Conservation (phyloP, 805 yeast genomes). For the Nakazawaea anatomiae region DNA sequence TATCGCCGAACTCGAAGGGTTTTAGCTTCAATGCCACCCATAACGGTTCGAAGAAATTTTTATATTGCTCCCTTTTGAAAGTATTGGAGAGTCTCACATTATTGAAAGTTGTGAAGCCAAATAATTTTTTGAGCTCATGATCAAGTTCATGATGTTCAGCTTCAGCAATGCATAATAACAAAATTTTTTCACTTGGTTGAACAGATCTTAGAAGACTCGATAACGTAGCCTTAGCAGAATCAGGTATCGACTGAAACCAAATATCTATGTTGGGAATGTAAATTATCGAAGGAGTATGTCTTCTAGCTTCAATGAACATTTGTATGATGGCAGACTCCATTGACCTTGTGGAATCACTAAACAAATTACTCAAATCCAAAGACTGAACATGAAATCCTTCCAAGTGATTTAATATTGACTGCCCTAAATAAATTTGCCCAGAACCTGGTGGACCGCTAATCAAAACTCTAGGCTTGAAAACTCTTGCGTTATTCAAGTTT, state of each 20-base stretch:
- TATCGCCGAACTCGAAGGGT: constrained; percentile 68
- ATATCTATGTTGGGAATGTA: constrained; percentile 78
- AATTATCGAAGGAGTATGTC: constrained; percentile 84
- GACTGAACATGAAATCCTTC: constrained; percentile 91
- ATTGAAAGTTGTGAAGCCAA: constrained; percentile 51
- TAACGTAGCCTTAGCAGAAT: constrained; percentile 66
- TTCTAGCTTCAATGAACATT: constrained; percentile 76
- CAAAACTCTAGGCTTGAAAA: constrained; percentile 76
- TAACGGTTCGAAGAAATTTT: constrained; percentile 48
- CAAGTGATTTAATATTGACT: constrained; percentile 73
- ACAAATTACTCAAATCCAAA: constrained; percentile 71
- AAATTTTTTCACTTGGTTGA: constrained; percentile 63
- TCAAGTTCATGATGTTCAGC: constrained; percentile 23
- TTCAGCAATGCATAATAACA: constrained; percentile 71
- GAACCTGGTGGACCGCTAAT: constrained; percentile 69
- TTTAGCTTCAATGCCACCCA: constrained; percentile 52
- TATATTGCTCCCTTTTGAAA: constrained; percentile 44
- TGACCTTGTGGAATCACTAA: constrained; percentile 72
- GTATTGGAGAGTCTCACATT: constrained; percentile 33
- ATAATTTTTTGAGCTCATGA: constrained; percentile 43
- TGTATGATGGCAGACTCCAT: constrained; percentile 83
- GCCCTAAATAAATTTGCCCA: constrained; percentile 82
- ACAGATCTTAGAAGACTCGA: constrained; percentile 63
- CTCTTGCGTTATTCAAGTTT: constrained; percentile 38
- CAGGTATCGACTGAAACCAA: constrained; percentile 66